Evolutionary conservation across 2,329 filamentous ascomycete species (phyloP).

Genomic region (Ascochyta lentis): DNA sequence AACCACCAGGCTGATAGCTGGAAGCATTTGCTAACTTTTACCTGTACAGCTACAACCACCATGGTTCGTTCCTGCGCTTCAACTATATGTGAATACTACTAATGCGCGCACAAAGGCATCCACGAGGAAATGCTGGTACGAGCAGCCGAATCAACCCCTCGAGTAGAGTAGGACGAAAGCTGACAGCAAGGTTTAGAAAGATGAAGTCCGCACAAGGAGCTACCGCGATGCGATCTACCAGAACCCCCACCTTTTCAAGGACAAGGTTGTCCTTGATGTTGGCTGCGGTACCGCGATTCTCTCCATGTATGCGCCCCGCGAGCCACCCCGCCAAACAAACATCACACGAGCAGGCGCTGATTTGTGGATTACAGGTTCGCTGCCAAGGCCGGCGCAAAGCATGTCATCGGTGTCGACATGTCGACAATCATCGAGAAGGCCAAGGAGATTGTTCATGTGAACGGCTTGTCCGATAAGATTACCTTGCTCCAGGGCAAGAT

Average conservation of each 20-base stretch:
- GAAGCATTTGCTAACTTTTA: slow-evolving; percentile 46
- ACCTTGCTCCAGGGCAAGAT: slow-evolving; percentile 99
- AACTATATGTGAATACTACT: slow-evolving; percentile 44
- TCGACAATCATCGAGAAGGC: slow-evolving; percentile 99
- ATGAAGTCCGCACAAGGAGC: slow-evolving; percentile 94
- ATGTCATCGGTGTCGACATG: slow-evolving; percentile 99
- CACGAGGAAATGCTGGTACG: slow-evolving; percentile 98
- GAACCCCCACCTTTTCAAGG: slow-evolving; percentile 92
- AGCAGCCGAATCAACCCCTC: slow-evolving; percentile 12
- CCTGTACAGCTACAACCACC: slow-evolving; percentile 85
- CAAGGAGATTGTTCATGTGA: slow-evolving; percentile 88
- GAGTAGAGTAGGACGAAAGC: slow-evolving; percentile 4
- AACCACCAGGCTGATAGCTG: slow-evolving; percentile 27
- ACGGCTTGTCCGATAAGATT: slow-evolving; percentile 94
- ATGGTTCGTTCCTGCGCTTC: slow-evolving; percentile 69
- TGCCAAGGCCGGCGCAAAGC: slow-evolving; percentile 92
- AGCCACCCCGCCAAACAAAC: slow-evolving; percentile 10
- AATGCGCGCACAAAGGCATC: slow-evolving; percentile 69
- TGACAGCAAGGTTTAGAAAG: slow-evolving; percentile 69
- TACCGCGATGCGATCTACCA: slow-evolving; percentile 98
- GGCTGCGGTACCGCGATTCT: slow-evolving; percentile 97
- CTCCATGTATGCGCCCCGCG: slow-evolving; percentile 77
- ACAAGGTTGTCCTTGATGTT: slow-evolving; percentile 94
- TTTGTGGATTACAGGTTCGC: slow-evolving; percentile 75
- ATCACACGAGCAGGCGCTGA: slow-evolving; percentile 30